Conservation (phyloP, 73 alveolate genomes). For the Paramecium primaurelia region DNA sequence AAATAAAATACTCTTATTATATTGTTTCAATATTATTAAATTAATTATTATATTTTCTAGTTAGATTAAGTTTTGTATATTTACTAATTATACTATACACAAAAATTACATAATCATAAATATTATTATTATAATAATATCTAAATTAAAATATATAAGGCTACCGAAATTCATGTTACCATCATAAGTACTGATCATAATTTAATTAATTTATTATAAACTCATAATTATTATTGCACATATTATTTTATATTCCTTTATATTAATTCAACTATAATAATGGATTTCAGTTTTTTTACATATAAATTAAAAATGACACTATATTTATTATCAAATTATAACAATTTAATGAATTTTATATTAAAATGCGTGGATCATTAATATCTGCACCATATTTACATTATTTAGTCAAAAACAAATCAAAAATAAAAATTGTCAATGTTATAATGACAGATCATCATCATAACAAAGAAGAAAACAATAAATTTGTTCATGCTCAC, state of each 20-base stretch:
- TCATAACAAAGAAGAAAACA: not conserved
- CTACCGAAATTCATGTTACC: too few relatives aligned
- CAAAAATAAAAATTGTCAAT: not conserved
- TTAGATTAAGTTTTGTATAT: too few relatives aligned
- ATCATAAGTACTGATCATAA: not conserved
- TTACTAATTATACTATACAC: not conserved
- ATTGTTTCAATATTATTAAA: too few relatives aligned
- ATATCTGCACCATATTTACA: not conserved
- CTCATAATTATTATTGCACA: not conserved
- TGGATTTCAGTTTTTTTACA: not conserved
- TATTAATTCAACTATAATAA: not conserved
- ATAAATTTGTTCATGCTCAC: not conserved
- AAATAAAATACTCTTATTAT: too few relatives aligned
- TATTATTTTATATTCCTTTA: too few relatives aligned
- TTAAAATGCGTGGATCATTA: conserved; percentile 30
- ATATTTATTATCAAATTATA: not conserved
- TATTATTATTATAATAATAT: too few relatives aligned
- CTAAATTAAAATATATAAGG: not conserved
- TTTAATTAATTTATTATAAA: too few relatives aligned
- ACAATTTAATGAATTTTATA: not conserved
- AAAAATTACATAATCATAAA: too few relatives aligned
- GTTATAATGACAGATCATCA: conserved; percentile 5
- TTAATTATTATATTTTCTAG: too few relatives aligned
- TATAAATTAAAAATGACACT: not conserved
- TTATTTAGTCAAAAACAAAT: not conserved